These are phyloP conservation scores for Pelargonium fulgidum DNA, from an alignment of 441 rosid genomes.

Conservation along the genomic window DNA sequence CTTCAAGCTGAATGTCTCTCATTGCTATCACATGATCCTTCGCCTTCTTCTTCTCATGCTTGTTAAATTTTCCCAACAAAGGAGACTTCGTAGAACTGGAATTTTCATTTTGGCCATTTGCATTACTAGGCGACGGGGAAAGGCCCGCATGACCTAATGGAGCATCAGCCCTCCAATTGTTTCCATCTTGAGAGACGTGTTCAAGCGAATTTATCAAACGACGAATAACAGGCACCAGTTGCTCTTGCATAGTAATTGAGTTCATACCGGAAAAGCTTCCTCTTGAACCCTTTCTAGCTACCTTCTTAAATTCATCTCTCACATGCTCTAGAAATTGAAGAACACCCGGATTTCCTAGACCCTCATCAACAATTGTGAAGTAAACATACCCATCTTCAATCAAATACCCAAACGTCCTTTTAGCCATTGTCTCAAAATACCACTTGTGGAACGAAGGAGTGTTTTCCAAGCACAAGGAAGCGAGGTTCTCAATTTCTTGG, in stretches of 20 bases:
- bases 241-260: conserved; percentile 47
- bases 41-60: conserved; percentile 59
- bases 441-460: conserved; percentile 65
- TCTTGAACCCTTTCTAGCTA: conserved; percentile 43
- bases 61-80: conserved; percentile 49
- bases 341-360: conserved; percentile 38
- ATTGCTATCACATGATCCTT: conserved; percentile 52
- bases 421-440: conserved; percentile 65
- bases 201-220: conserved; percentile 57
- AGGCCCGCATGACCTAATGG: conserved; percentile 30
- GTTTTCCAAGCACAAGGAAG: conserved; percentile 51
- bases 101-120: conserved; percentile 37
- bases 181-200: conserved; percentile 34
- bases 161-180: conserved; percentile 33
- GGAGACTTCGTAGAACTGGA: conserved; percentile 61
- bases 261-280: conserved; percentile 53
- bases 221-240: conserved; percentile 60
- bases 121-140: conserved; percentile 43
- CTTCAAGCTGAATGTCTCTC: conserved; percentile 59
- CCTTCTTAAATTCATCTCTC: conserved; percentile 58
- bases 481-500: conserved; percentile 43
- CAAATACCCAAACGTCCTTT: conserved; percentile 57
- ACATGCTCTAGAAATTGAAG: conserved; percentile 50
- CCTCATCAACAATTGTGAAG: conserved; percentile 57
- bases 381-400: conserved; percentile 60